Conservation (phyloP, 345 rosid species). For the Combretum micranthum region DNA sequence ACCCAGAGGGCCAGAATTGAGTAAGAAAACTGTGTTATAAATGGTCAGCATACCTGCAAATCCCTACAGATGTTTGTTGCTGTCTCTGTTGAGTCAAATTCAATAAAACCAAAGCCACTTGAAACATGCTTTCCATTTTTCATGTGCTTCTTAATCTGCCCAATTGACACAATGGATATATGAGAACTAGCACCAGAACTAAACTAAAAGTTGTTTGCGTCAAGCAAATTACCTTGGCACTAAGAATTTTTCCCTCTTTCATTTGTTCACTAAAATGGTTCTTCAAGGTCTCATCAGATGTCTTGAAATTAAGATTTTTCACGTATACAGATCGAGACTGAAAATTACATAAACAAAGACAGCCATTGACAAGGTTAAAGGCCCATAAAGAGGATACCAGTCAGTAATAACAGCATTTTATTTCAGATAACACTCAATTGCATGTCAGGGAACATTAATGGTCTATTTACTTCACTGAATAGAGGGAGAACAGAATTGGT, state of each 20-base stretch:
- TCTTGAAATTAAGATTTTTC: constrained; percentile 90
- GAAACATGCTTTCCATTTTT: constrained; percentile 81
- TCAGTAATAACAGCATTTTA: too few species aligned
- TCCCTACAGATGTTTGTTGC: constrained; percentile 58
- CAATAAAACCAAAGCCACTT: constrained; percentile 86
- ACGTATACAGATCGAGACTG: constrained; percentile 86
- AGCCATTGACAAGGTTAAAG: not conserved
- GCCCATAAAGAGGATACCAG: constrained; percentile 1
- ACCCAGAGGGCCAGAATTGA: too few species aligned
- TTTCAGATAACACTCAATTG: too few species aligned
- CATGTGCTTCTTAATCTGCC: constrained; percentile 75
- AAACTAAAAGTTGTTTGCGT: not conserved
- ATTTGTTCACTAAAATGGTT: constrained; percentile 59
- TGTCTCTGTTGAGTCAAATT: constrained; percentile 77
- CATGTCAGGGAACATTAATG: too few species aligned
- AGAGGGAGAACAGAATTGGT: too few species aligned
- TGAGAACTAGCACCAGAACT: constrained; percentile 10
- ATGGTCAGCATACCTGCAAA: constrained; percentile 50
- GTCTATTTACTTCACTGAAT: too few species aligned
- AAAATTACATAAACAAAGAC: constrained; percentile 15
- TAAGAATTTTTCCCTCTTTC: constrained; percentile 63
- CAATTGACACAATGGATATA: constrained; percentile 9
- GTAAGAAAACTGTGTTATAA: not conserved
- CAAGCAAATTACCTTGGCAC: constrained; percentile 59
- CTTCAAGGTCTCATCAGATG: constrained; percentile 69